These are phyloP conservation scores for Tympanopsis confertula DNA, from an alignment of 2,329 filamentous ascomycete species.

Conservation along the genomic window DNA sequence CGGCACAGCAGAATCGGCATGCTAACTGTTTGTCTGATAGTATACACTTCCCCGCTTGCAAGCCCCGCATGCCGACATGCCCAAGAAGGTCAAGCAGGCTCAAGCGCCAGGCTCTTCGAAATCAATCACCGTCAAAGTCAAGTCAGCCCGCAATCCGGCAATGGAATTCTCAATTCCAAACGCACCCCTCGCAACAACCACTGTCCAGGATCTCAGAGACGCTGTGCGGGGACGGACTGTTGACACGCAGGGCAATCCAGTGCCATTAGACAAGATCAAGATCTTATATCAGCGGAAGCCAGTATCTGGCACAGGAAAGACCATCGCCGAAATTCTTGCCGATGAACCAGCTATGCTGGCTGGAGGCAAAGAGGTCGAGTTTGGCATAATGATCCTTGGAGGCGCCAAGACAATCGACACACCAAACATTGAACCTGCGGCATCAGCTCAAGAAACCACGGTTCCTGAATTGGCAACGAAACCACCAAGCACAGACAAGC, in stretches of 20 bases:
- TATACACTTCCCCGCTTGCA: conserved; percentile 5
- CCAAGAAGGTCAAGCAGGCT: conserved; percentile 39
- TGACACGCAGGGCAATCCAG: conserved; percentile 50
- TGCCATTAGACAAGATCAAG: conserved; percentile 70
- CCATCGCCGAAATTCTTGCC: conserved; percentile 59
- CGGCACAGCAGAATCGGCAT: conserved; percentile 67
- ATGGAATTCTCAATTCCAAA: conserved; percentile 53
- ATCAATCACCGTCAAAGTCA: conserved; percentile 49
- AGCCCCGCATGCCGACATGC: conserved; percentile 59
- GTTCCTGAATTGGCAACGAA: not conserved
- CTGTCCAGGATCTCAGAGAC: conserved; percentile 65
- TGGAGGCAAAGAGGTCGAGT: conserved; percentile 43
- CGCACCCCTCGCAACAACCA: conserved; percentile 53
- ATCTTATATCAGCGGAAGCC: conserved; percentile 82
- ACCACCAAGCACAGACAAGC: conserved; percentile 37
- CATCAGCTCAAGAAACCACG: not conserved
- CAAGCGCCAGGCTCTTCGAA: conserved; percentile 37
- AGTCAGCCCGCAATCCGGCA: conserved; percentile 66
- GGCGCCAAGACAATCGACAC: conserved; percentile 46
- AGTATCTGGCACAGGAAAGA: conserved; percentile 63
- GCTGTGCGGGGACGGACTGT: conserved; percentile 18
- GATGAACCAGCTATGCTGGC: conserved; percentile 28
- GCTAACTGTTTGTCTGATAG: conserved; percentile 50
- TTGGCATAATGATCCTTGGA: conserved; percentile 73
- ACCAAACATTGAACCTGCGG: conserved; percentile 12